These are phyloP conservation scores for Geotrichum siamense DNA, from an alignment of 1,139 yeast genomes.

Conservation along the genomic window DNA sequence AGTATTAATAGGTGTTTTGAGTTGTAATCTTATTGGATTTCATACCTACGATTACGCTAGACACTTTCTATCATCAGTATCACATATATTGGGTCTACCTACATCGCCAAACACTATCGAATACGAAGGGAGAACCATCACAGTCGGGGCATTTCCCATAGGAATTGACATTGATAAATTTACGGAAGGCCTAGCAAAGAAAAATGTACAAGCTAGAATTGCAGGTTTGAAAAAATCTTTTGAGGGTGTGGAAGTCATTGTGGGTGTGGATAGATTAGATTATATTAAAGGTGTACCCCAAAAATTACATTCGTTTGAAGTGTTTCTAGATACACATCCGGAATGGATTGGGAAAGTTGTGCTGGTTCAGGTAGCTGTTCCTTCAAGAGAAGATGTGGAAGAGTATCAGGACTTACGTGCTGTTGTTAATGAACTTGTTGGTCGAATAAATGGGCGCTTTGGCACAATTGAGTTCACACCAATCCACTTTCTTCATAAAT, in stretches of 20 bases:
- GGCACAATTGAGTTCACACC: conserved; percentile 98
- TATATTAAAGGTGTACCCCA: conserved; percentile 98
- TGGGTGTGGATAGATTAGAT: conserved; percentile 92
- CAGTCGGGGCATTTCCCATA: conserved; percentile 94
- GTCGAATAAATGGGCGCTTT: conserved; percentile 90
- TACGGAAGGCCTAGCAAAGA: conserved; percentile 64
- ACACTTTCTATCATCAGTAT: conserved; percentile 89
- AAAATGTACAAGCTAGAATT: conserved; percentile 59
- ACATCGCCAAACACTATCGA: conserved; percentile 90
- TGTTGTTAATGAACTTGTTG: conserved; percentile 91
- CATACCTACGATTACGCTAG: conserved; percentile 99
- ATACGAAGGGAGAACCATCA: conserved; percentile 66
- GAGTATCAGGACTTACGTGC: conserved; percentile 93
- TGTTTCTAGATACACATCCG: conserved; percentile 84
- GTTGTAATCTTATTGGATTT: conserved; percentile 93
- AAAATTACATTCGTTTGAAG: conserved; percentile 90
- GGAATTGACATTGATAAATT: conserved; percentile 96
- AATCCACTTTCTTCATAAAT: conserved; percentile 90
- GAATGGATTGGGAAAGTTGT: conserved; percentile 98
- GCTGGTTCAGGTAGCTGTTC: conserved; percentile 94
- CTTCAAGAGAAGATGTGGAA: conserved; percentile 96
- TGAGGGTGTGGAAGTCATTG: conserved; percentile 73
- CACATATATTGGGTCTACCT: conserved; percentile 70
- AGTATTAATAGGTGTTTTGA: conserved; percentile 81
- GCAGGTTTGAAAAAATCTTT: conserved; percentile 53